Evolutionary conservation across 2,329 filamentous ascomycete species (phyloP).

Genomic region (Aspergillus sp.): DNA sequence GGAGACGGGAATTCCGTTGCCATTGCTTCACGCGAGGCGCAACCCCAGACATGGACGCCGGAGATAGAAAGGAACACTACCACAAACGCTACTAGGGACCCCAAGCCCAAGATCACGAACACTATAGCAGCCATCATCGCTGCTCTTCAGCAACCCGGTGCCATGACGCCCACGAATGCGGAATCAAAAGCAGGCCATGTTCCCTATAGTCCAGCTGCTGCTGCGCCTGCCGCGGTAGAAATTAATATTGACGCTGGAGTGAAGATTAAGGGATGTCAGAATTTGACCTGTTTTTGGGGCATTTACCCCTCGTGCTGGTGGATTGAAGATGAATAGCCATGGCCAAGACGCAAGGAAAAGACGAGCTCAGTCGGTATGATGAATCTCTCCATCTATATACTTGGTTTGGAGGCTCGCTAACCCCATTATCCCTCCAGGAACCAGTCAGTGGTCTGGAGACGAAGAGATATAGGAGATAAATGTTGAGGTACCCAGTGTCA

Average conservation of each 20-base stretch:
- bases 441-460: neutral
- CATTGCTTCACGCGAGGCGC: slow-evolving; percentile 20
- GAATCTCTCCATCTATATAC: neutral
- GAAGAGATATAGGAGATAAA: neutral
- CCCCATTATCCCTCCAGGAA: slow-evolving; percentile 8
- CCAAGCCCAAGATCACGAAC: slow-evolving; percentile 22
- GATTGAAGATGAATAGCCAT: neutral
- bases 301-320: neutral
- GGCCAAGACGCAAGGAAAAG: slow-evolving; percentile 13
- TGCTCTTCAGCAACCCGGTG: slow-evolving; percentile 20
- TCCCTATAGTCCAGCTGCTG: neutral
- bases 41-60: neutral
- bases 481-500: too few relatives aligned
- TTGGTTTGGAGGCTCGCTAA: neutral
- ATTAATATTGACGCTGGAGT: slow-evolving; percentile 32
- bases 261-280: slow-evolving; percentile 28
- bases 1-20: slow-evolving; percentile 36
- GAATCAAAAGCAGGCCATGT: neutral
- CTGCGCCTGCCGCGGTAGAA: slow-evolving; percentile 12
- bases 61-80: neutral
- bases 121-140: slow-evolving; percentile 26
- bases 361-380: slow-evolving; percentile 25
- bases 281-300: slow-evolving; percentile 26
- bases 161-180: neutral
- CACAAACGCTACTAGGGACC: slow-evolving; percentile 8